Base-by-base conservation (phyloP, 495 filamentous ascomycete species). In the Delitschia confertaspora region DNA sequence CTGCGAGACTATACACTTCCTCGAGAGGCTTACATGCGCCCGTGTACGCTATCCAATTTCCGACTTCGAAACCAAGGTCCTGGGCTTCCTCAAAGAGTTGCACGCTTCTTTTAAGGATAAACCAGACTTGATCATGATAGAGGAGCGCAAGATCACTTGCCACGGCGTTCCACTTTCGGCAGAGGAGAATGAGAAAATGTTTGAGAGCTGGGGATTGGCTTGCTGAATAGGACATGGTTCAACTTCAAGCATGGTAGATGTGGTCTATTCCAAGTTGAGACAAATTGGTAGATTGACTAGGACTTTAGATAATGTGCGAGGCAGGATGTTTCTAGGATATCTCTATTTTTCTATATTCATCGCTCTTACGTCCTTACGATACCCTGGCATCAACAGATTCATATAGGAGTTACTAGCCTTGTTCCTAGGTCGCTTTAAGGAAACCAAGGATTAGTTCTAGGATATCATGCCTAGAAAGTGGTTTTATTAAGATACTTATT, bases 71-170 rank as follows among this genome's bases (percentile, higher is more conserved):
- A 20, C 22, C 0, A 33, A 41, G 9, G 25, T 64, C 4, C 18
- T 58, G 8, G 34, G 9, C 7, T 62, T 58, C 31, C 44, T 64
- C 10, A 24, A 42, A 3, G 47, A 51, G 11, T 35, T 64, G 17
- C 41, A 57, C 24, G 14, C 34, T 7, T 51, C 34, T 8, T 31
- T 58, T 4, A 21, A 41, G 1, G n/a, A n/a, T n/a, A 43, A 48
- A 27, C 61, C 61, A 1, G 53, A 62, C 18, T 41, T 64, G 2
- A 42, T 54, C n/a, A 59, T 62, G 35, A 46, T 64, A 6, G 61
- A 64, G 25, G 35, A 48, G 4, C 55, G 60, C 0, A 22, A 45
- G n/a, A 46, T 64, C 21, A 53, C 29, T 1, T 47, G 47, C 17
- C 42, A 53, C 22, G 49, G 49, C 3, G 51, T 56, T 20, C 58